A percentile compares a stretch with the other conserved stretches of the same genome.
Evolutionary conservation across 1,284 basidiomycete species (phyloP).

Genomic region (Caloboletus firmus): DNA sequence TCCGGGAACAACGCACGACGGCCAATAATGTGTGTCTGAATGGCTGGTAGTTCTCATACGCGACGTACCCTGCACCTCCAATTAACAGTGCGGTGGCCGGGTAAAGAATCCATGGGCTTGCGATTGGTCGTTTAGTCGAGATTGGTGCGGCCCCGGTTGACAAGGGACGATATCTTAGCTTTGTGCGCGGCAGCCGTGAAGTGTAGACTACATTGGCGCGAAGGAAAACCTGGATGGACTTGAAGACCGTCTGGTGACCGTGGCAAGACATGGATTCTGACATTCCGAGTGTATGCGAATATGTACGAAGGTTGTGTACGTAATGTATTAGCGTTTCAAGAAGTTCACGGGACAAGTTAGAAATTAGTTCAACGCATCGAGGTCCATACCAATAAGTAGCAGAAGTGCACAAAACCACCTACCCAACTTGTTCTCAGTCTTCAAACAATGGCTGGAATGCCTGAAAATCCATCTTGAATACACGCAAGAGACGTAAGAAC

Average conservation of each 20-base stretch:
- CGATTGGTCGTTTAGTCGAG: conserved; percentile 5
- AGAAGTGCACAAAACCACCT: not conserved
- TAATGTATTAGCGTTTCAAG: not conserved
- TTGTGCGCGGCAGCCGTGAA: conserved; percentile 7
- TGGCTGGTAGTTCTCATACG: conserved; percentile 62
- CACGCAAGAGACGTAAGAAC: not conserved
- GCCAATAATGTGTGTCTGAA: conserved; percentile 66
- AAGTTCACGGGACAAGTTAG: not conserved
- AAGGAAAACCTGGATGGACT: conserved; percentile 16
- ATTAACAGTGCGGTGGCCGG: conserved; percentile 24
- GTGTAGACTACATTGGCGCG: conserved; percentile 1
- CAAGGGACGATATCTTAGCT: conserved; percentile 6
- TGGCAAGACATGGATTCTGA: conserved; percentile 20
- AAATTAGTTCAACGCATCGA: not conserved
- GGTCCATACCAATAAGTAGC: not conserved
- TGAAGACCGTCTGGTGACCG: conserved; percentile 17
- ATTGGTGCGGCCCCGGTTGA: conserved; percentile 9
- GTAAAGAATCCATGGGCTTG: conserved; percentile 28
- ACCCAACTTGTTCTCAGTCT: conserved; percentile 42
- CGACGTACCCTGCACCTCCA: conserved; percentile 44
- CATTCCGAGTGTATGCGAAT: conserved; percentile 1
- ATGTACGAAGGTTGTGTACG: not conserved
- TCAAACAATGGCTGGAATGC: conserved; percentile 66
- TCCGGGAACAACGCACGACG: conserved; percentile 69
- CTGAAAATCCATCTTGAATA: conserved; percentile 31